A percentile compares a stretch with the other conserved stretches of the same genome.
These are phyloP conservation scores for Penicillium sumatraense DNA, from an alignment of 2,329 filamentous ascomycete species.

Conservation along the genomic window DNA sequence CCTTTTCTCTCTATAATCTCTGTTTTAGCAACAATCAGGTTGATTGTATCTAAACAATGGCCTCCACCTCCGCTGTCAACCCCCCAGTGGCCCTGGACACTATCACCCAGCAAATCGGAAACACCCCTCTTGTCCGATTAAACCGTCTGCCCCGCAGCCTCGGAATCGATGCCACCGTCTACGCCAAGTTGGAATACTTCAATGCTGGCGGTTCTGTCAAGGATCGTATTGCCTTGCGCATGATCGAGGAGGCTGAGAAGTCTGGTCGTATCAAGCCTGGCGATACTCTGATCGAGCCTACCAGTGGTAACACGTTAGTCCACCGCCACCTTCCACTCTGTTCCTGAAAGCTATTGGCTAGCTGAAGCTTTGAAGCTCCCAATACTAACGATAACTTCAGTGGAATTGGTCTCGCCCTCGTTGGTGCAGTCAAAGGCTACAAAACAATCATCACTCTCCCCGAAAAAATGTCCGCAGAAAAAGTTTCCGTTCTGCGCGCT, in stretches of 20 bases:
- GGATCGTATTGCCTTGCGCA: constrained; percentile 92
- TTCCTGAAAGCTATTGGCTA: neutral
- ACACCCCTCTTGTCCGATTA: constrained; percentile 91
- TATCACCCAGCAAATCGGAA: constrained; percentile 67
- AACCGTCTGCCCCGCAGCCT: constrained; percentile 92
- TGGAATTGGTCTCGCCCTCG: constrained; percentile 89
- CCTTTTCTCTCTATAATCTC: neutral
- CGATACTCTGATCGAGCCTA: constrained; percentile 96
- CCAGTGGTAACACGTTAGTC: constrained; percentile 83
- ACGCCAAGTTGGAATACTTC: constrained; percentile 90
- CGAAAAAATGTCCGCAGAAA: constrained; percentile 99
- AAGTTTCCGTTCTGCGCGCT: constrained; percentile 91
- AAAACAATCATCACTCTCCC: constrained; percentile 97
- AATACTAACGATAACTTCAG: constrained; percentile 32
- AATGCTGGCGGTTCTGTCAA: constrained; percentile 94
- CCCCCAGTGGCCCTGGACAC: constrained; percentile 65
- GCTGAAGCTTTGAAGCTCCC: no score
- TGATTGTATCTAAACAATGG: constrained; percentile 48
- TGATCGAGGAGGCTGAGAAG: constrained; percentile 95
- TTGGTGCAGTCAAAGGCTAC: constrained; percentile 88
- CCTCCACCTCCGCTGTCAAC: constrained; percentile 54
- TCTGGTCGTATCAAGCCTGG: constrained; percentile 93
- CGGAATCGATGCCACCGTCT: constrained; percentile 86
- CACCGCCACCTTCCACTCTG: neutral
- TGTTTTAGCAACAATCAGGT: no score